Base-by-base conservation (phyloP, 768 basidiomycete species). In the Cystofilobasidium capitatum region DNA sequence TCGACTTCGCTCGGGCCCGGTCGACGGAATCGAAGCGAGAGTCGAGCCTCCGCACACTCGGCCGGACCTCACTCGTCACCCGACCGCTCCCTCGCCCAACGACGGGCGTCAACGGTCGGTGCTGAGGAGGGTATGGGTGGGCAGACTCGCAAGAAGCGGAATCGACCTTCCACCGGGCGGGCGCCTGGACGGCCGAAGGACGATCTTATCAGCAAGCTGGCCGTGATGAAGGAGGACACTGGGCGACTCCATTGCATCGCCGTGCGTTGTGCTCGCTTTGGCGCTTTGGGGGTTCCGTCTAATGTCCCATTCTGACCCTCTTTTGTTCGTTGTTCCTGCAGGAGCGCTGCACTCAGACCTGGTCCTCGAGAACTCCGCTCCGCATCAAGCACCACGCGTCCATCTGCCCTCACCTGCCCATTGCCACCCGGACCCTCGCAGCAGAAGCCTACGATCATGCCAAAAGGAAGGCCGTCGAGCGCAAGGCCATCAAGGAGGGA, bases 311-410 rank as follows among this genome's bases (percentile, higher is more conserved):
- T 10, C 22, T 55, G 51, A n/a, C n/a, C 13, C 51, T 33, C 22
- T n/a, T 24, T 33, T n/a, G 12, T 13, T 55, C 13, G 12, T 55
- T 10, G 12, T 13, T 55, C 22, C 51, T 54, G 12, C 24, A 31
- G 57, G 33, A 58, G 14, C 20, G 57, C 16, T 39, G 37, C 31
- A 35, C 33, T 8, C 57, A 35, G 31, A 35, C 33, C 31, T 58
- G 33, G 37, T 4, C 4, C 13, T 35, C 33, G 31, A 8, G 57
- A 9, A 35, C 33, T 8, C 57, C 37, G 3, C 31, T 58, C 24
- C 57, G 57, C 22, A 35, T 39, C 57, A 58, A 58, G 57, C 33
- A 35, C 37, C 57, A 58, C 37, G 57, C 57, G 5, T 35, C 57
- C 14, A 3, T 58, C 14, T 58, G 57, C 37, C 37, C 57, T 4